A percentile compares a stretch with the other conserved stretches of the same genome.
Evolutionary conservation across 805 yeast species (phyloP).

Genomic region (Starmerella etchellsii): DNA sequence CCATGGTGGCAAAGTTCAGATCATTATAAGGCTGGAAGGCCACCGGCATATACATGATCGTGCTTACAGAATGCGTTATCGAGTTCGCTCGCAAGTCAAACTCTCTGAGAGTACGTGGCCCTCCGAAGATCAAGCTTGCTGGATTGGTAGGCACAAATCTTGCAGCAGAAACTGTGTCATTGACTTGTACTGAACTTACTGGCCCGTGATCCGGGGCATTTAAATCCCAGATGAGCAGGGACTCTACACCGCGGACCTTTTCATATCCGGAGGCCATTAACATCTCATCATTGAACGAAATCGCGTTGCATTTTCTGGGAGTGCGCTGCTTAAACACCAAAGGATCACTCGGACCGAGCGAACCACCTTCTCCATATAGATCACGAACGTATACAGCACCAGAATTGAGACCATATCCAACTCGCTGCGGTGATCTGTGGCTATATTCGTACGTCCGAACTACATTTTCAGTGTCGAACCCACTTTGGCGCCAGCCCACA

Average conservation of each 20-base stretch:
- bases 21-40: constrained; percentile 56
- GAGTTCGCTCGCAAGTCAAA: constrained; percentile 46
- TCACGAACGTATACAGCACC: constrained; percentile 11
- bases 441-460: constrained; percentile 44
- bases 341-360: constrained; percentile 24
- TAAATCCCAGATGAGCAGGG: constrained; percentile 70
- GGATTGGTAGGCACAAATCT: constrained; percentile 48
- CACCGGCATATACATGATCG: constrained; percentile 57
- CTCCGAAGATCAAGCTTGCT: constrained; percentile 53
- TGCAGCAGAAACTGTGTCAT: constrained; percentile 62
- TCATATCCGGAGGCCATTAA: constrained; percentile 69
- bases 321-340: constrained; percentile 36
- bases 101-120: constrained; percentile 65
- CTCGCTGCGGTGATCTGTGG: constrained; percentile 21
- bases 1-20: constrained; percentile 55
- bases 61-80: constrained; percentile 37
- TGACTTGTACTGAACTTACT: constrained; percentile 40
- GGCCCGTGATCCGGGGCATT: constrained; percentile 22
- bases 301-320: constrained; percentile 59
- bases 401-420: constrained; percentile 44
- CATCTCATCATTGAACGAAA: constrained; percentile 54
- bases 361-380: neutral
- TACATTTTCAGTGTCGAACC: constrained; percentile 23
- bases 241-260: constrained; percentile 59
- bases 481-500: constrained; percentile 16